Evolutionary conservation across 768 basidiomycete genomes (phyloP).

Genomic region (Russula foetens): DNA sequence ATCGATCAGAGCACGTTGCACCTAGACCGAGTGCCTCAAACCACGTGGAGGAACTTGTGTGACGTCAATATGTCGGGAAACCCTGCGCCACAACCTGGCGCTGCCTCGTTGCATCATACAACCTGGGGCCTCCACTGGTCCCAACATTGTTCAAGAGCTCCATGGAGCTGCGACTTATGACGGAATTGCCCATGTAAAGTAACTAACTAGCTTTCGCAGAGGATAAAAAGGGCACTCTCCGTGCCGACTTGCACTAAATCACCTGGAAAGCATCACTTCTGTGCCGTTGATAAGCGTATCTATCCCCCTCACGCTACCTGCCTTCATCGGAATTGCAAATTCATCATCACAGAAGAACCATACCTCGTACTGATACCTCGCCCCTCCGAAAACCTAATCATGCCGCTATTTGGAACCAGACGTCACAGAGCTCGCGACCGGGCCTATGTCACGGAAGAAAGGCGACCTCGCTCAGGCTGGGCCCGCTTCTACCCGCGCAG

Average conservation of each 20-base stretch:
- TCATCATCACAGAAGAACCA: background rate
- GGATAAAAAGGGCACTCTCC: background rate
- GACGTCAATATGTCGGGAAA: background rate
- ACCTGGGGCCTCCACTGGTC: background rate
- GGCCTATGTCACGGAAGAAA: background rate
- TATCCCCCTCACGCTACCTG: background rate
- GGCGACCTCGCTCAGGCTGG: constrained; percentile 11
- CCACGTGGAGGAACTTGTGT: background rate
- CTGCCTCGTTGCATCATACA: background rate
- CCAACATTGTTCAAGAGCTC: background rate
- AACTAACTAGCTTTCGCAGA: background rate
- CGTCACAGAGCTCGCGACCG: background rate
- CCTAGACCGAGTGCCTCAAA: no score
- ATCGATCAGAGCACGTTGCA: no score
- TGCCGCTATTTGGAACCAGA: constrained; percentile 7
- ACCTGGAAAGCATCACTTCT: background rate
- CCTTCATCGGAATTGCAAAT: background rate
- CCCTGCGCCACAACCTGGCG: background rate
- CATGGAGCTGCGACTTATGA: background rate
- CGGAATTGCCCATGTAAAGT: background rate
- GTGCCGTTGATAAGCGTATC: no score
- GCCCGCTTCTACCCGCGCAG: constrained; percentile 16
- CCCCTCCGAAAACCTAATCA: background rate
- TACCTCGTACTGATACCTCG: background rate
- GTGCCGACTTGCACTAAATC: background rate